Conservation (phyloP, 805 yeast species). For the Candida vaughaniae region DNA sequence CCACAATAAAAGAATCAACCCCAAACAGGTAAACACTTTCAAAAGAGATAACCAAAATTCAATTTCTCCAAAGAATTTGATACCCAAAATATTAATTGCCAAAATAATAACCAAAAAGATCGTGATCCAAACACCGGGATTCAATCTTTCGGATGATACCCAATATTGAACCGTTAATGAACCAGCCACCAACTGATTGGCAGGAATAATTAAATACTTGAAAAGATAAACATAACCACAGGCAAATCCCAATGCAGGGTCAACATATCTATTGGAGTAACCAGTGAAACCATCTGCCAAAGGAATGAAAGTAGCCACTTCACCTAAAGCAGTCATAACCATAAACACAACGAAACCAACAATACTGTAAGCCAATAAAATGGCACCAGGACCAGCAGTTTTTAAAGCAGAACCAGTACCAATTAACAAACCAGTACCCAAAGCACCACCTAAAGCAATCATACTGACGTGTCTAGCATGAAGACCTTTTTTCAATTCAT, state of each 20-base stretch:
- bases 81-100: constrained; percentile 47
- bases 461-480: constrained; percentile 63
- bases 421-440: constrained; percentile 73
- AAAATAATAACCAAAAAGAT: constrained; percentile 44
- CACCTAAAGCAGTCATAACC: constrained; percentile 69
- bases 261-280: constrained; percentile 62
- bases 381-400: constrained; percentile 69
- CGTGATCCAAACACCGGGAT: constrained; percentile 60
- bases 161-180: constrained; percentile 54
- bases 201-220: constrained; percentile 54
- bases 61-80: constrained; percentile 51
- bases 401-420: constrained; percentile 72
- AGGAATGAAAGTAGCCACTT: constrained; percentile 67
- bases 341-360: constrained; percentile 72
- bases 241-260: constrained; percentile 66
- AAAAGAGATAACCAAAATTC: constrained; percentile 65
- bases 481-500: constrained; percentile 42
- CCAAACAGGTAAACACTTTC: constrained; percentile 64
- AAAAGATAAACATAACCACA: constrained; percentile 64
- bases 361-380: constrained; percentile 62
- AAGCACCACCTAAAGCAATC: constrained; percentile 82
- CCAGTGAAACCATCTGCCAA: constrained; percentile 65
- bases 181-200: constrained; percentile 66
- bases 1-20: constrained; percentile 62
- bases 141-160: constrained; percentile 44